A percentile compares a stretch with the other conserved stretches of the same genome.
Evolutionary conservation across 805 yeast genomes (phyloP).

Genomic region (Blastobotrys peoriensis): DNA sequence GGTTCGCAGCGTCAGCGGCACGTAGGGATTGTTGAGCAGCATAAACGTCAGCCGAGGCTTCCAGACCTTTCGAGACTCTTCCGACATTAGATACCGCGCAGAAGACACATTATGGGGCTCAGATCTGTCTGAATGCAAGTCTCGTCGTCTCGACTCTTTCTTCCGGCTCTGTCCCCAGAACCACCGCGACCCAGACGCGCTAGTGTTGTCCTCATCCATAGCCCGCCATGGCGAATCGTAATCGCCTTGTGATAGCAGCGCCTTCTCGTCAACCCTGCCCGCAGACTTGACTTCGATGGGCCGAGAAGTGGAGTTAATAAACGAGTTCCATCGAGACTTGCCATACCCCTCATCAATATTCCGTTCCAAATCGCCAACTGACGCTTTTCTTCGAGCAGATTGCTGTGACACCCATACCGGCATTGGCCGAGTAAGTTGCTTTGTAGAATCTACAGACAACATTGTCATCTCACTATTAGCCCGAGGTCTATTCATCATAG

Average conservation of each 20-base stretch:
- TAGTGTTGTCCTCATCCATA: slow-evolving; percentile 1
- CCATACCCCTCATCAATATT: not conserved
- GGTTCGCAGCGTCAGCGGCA: slow-evolving; percentile 70
- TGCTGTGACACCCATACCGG: slow-evolving; percentile 7
- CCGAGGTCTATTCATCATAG: too few relatives aligned
- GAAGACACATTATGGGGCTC: slow-evolving; percentile 13
- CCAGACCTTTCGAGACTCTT: slow-evolving; percentile 32
- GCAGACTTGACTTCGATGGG: slow-evolving; percentile 1
- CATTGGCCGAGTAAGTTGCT: slow-evolving; percentile 6
- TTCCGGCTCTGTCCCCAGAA: not conserved
- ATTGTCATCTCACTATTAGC: not conserved
- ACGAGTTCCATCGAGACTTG: slow-evolving; percentile 16
- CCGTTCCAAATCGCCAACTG: not conserved
- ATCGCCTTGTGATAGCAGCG: slow-evolving; percentile 16
- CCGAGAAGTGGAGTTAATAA: slow-evolving; percentile 13
- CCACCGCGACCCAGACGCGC: not conserved
- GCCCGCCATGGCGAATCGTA: slow-evolving; percentile 15
- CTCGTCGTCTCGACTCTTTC: slow-evolving; percentile 2
- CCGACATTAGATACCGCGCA: slow-evolving; percentile 23
- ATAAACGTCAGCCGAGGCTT: slow-evolving; percentile 53
- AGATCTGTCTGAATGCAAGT: not conserved
- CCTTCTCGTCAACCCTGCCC: slow-evolving; percentile 16
- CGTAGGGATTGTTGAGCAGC: slow-evolving; percentile 67
- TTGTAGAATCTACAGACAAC: not conserved
- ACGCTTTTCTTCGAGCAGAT: slow-evolving; percentile 1